These are phyloP conservation scores for Nakazawaea anatomiae DNA, from an alignment of 805 yeast species.

Conservation along the genomic window DNA sequence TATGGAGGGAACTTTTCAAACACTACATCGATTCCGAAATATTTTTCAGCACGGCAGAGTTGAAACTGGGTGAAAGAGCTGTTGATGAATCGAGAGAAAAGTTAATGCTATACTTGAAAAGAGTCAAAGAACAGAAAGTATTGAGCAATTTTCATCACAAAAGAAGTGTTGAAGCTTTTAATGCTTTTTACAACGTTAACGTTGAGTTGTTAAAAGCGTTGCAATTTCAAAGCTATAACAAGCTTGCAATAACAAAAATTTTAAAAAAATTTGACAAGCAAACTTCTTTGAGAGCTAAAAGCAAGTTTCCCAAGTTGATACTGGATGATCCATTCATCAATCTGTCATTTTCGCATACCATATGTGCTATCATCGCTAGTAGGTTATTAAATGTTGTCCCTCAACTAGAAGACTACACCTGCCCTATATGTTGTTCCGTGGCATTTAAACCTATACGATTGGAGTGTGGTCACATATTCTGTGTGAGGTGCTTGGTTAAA, in stretches of 20 bases:
- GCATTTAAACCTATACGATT: constrained; percentile 70
- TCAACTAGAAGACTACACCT: constrained; percentile 68
- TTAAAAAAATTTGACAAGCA: constrained; percentile 73
- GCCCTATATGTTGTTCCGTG: constrained; percentile 66
- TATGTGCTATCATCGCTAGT: constrained; percentile 50
- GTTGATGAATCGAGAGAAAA: constrained; percentile 39
- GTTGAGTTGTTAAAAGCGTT: constrained; percentile 47
- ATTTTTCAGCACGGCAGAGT: constrained; percentile 49
- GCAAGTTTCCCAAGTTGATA: constrained; percentile 39
- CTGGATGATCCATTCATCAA: constrained; percentile 37
- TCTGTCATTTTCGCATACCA: constrained; percentile 44
- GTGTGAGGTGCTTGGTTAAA: constrained; percentile 67
- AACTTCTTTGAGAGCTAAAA: constrained; percentile 47
- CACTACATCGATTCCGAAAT: constrained; percentile 62
- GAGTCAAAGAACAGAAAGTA: constrained; percentile 31
- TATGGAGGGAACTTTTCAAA: constrained; percentile 66
- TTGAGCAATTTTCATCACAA: constrained; percentile 39
- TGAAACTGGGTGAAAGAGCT: constrained; percentile 37
- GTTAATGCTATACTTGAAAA: constrained; percentile 32
- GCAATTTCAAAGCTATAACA: constrained; percentile 56
- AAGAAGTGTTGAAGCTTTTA: constrained; percentile 37
- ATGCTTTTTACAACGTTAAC: constrained; percentile 48
- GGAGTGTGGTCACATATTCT: constrained; percentile 61
- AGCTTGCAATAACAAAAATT: constrained; percentile 60
- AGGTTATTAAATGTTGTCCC: constrained; percentile 56